These are phyloP conservation scores for Scytalidium sp. DNA, from an alignment of 2,329 filamentous ascomycete genomes.

Conservation along the genomic window DNA sequence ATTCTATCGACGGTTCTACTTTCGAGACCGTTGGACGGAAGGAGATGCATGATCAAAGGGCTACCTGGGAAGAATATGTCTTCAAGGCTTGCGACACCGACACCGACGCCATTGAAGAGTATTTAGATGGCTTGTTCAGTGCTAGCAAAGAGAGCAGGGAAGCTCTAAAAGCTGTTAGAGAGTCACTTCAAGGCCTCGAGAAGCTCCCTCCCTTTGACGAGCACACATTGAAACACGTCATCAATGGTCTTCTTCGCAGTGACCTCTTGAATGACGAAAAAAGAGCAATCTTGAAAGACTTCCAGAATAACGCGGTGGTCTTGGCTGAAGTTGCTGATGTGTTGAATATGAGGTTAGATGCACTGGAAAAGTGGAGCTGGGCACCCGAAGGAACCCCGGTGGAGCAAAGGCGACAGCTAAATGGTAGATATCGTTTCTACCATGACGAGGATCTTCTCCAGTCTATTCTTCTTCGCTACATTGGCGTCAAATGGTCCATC, in stretches of 20 bases:
- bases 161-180: conserved; percentile 37
- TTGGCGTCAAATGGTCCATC: conserved; percentile 48
- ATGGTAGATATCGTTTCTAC: conserved; percentile 56
- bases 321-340: conserved; percentile 53
- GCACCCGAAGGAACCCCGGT: conserved; percentile 39
- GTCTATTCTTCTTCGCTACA: conserved; percentile 49
- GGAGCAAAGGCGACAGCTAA: conserved; percentile 49
- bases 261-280: conserved; percentile 52
- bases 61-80: conserved; percentile 51
- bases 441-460: conserved; percentile 58
- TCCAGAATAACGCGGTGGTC: conserved; percentile 44
- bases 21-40: conserved; percentile 48
- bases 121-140: conserved; percentile 49
- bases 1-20: conserved; percentile 10
- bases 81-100: conserved; percentile 46
- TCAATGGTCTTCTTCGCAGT: conserved; percentile 44
- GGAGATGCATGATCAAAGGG: conserved; percentile 51
- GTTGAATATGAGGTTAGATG: conserved; percentile 51
- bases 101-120: conserved; percentile 38
- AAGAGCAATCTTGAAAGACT: conserved; percentile 43
- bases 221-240: conserved; percentile 37
- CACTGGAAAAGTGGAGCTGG: conserved; percentile 51
- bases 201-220: conserved; percentile 34
- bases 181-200: conserved; percentile 33
- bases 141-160: conserved; percentile 33